Base-by-base conservation (phyloP, 768 basidiomycete genomes). In the Pisolithus orientalis region DNA sequence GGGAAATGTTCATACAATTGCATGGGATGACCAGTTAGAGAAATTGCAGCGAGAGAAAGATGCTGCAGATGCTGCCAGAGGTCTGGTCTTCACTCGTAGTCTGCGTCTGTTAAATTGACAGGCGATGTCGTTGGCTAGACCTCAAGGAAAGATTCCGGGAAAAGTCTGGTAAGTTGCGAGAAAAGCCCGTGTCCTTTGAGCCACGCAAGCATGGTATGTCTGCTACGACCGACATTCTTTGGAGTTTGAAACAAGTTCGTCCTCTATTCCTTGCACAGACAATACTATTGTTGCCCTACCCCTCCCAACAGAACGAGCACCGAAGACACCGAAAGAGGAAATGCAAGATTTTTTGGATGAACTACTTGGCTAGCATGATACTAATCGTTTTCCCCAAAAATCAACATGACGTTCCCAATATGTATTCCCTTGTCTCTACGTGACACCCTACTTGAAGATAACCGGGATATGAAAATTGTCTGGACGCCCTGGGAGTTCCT, bases 301-400 rank as follows among this genome's bases (percentile, higher is more conserved):
- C 4, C 69, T 85, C 9, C 82, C 80, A 0, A 66, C 67, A 0
- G 72, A 72, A 24, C 39, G 34, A 17, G 13, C 49, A 5, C 40
- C 61, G 50, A 70, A 75, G 64, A 46, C 64, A 44, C 70, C 76
- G n/a, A 80, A 79, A 57, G 70, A 68, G 37, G 75, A 81, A 49
- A 82, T 89, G 83, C 78, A 88, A 65, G 83, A 81, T 40, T 89
- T 85, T 59, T 66, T 88, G 28, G 86, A 88, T 53, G 84, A 86
- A 37, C 62, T 88, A 4, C 61, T 88, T 8, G 64, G 65, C n/a
- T 78, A 63, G 70, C 16, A 34, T 6, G 13, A 16, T 29, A 4
- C 14, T 31, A 32, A 1, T 8, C 9, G 29, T 34, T 34, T 14
- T 11, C 17, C 7, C 31, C 31, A 5, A 31, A 31, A 6, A 31